Evolutionary conservation across 768 basidiomycete genomes (phyloP), one percentile per base, ranked within the genome.

Genomic region (Tylopilus rubrobrunneus): DNA sequence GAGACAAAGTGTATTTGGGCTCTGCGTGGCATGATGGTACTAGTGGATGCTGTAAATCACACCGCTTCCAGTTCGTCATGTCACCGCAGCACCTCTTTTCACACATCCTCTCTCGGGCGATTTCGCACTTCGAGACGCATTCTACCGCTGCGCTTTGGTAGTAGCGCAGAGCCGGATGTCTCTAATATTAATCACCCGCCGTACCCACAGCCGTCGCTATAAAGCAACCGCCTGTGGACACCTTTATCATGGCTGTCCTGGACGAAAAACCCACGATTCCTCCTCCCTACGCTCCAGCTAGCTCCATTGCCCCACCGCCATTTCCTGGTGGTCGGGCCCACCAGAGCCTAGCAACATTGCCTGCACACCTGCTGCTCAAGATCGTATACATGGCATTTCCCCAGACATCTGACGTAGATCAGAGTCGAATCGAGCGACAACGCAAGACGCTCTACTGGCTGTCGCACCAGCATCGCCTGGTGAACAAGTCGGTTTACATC

Each of bases 11-110:
- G 87, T 48, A 96, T 76, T 40, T 78, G 83, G 14, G 90, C 93
- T 70, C 82, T 79, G 62, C 89, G 82, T 34, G 89, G 87, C 89
- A 91, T 91, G n/a, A n/a, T n/a, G n/a, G n/a, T n/a, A n/a, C n/a
- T n/a, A n/a, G n/a, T n/a, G n/a, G n/a, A n/a, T n/a, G n/a, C n/a
- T n/a, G n/a, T n/a, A n/a, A n/a, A n/a, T n/a, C n/a, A n/a, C n/a
- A 34, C 3, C 33, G 7, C 33, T 34, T 34, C 31, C 14, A 19
- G 19, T 34, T 4, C 14, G 2, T 14, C 14, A 34, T 34, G 34
- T 12, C 6, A 34, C 36, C 36, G 36, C 36, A 37, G 36, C 19
- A 19, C 34, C 34, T 34, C 37, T 17, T 37, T 12, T n/a, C 37
- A 37, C 37, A 37, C 14, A 8, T n/a, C 37, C 37, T 37, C 37